phyloP scores from a whole-genome alignment of 2,329 filamentous ascomycete species.

The Paracorniculantispora psalliotae region DNA sequence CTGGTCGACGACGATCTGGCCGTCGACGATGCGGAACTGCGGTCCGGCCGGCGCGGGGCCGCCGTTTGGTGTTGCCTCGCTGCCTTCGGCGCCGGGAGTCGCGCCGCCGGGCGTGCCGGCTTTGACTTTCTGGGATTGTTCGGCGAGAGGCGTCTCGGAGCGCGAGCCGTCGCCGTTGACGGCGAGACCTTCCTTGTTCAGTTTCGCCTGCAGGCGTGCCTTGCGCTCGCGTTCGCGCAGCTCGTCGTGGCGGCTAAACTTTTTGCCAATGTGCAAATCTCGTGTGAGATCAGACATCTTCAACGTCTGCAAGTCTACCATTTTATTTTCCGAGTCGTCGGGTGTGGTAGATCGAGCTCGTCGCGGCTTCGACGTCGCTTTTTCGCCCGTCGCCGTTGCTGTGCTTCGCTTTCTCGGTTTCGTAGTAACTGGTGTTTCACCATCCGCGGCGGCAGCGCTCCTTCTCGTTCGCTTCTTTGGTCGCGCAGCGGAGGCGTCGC shows the following conservation, averaged over 20 bases:
- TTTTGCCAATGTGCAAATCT: slow-evolving; percentile 66
- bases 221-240: slow-evolving; percentile 62
- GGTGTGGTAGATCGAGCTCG: slow-evolving; percentile 50
- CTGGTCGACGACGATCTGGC: slow-evolving; percentile 67
- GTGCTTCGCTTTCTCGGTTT: slow-evolving; percentile 7
- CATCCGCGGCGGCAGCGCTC: not conserved
- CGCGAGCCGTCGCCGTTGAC: slow-evolving; percentile 20
- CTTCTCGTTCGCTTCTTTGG: slow-evolving; percentile 12
- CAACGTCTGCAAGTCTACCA: slow-evolving; percentile 61
- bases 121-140: slow-evolving; percentile 12
- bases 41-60: slow-evolving; percentile 37
- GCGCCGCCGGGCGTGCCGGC: slow-evolving; percentile 15
- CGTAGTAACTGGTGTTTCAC: not conserved
- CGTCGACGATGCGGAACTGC: slow-evolving; percentile 62
- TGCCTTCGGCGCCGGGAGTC: slow-evolving; percentile 19
- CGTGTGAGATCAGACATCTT: slow-evolving; percentile 70
- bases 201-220: slow-evolving; percentile 28
- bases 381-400: slow-evolving; percentile 9
- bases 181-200: slow-evolving; percentile 23
- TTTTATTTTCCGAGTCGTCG: slow-evolving; percentile 56
- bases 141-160: slow-evolving; percentile 12
- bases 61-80: slow-evolving; percentile 23
- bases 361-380: slow-evolving; percentile 23
- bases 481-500: not conserved
- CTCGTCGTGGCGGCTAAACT: slow-evolving; percentile 68